Conservation (phyloP, 2,329 filamentous ascomycete species). For the Trichothecium sympodiale region DNA sequence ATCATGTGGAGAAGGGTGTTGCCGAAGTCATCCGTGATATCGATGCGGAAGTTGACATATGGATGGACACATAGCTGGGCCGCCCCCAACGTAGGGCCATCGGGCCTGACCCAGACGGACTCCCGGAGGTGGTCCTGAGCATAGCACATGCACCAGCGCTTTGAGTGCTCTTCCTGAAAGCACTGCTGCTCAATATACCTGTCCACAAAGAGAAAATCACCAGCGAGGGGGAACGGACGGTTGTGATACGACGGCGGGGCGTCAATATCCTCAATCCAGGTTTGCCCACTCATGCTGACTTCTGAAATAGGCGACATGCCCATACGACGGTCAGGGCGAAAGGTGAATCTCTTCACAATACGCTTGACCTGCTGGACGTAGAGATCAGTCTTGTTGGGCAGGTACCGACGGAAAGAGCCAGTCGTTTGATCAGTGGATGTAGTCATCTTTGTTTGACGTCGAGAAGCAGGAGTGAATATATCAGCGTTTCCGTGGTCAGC, state of each 20-base stretch:
- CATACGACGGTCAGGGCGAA: constrained; percentile 12
- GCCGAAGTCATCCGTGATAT: constrained; percentile 27
- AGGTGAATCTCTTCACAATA: constrained; percentile 27
- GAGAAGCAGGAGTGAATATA: not conserved
- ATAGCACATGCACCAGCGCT: constrained; percentile 17
- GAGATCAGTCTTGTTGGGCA: constrained; percentile 18
- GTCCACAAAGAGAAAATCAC: constrained; percentile 34
- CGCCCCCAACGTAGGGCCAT: constrained; percentile 12
- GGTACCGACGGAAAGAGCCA: constrained; percentile 20
- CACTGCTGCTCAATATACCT: constrained; percentile 11
- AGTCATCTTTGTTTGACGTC: constrained; percentile 14
- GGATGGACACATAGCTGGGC: constrained; percentile 8
- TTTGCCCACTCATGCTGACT: constrained; percentile 5
- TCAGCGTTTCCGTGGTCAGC: not conserved
- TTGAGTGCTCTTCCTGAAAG: constrained; percentile 12
- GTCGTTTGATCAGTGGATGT: constrained; percentile 26
- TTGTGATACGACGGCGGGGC: constrained; percentile 11
- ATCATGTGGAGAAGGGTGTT: constrained; percentile 38
- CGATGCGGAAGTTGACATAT: constrained; percentile 5
- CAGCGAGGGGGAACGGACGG: constrained; percentile 27
- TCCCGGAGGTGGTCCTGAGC: constrained; percentile 11
- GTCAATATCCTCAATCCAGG: constrained; percentile 18
- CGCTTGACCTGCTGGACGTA: constrained; percentile 26
- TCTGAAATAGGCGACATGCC: constrained; percentile 15
- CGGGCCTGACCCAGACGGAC: constrained; percentile 18